Evolutionary conservation across 805 yeast species (phyloP), one percentile per base, ranked within the genome.

Genomic region (Babjeviella inositovora): DNA sequence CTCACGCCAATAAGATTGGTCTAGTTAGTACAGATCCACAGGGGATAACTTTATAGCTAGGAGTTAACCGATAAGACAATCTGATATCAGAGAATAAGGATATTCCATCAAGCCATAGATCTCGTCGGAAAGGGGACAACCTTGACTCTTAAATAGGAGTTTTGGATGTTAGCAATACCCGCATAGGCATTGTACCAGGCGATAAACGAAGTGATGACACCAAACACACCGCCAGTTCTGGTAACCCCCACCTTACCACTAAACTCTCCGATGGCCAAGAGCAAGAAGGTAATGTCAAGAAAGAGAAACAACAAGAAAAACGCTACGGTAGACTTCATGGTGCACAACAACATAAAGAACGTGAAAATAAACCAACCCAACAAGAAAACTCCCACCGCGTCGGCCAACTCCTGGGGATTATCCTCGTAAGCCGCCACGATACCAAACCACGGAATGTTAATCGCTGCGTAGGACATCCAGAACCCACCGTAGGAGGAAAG

Each of bases 391-490:
- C 76, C 77, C 11, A 71, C 38, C 3, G 75, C 79, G 32, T 60
- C 52, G 44, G 4, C 61, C 54, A 13, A 60, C 53, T 33, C 54
- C 54, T n/a, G n/a, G n/a, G n/a, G n/a, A n/a, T n/a, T n/a, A 19
- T 42, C 46, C 8, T 32, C 28, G 25, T 49, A 49, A 3, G 54
- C 57, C 4, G 37, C 40, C 3, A 44, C 47, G 14, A 69, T 62
- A 13, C 70, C 70, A 40, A 70, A 71, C 38, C 63, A 61, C 22
- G 70, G 71, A 22, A 64, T 57, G 28, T 48, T 44, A 16, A 75
- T 62, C 15, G 76, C 76, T 29, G 73, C 84, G 55, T 68, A 75
- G 14, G 72, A 54, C 53, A 71, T 64, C 87, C 87, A 75, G 43
- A 75, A 75, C 3, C 81, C 85, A 28, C 80, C 87, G 33, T 20